Percentiles rank a stretch among this genome's conserved stretches.
These are phyloP conservation scores for Phytophthora hybrid DNA, from an alignment of 352 stramenopile genomes.

Conservation along the genomic window DNA sequence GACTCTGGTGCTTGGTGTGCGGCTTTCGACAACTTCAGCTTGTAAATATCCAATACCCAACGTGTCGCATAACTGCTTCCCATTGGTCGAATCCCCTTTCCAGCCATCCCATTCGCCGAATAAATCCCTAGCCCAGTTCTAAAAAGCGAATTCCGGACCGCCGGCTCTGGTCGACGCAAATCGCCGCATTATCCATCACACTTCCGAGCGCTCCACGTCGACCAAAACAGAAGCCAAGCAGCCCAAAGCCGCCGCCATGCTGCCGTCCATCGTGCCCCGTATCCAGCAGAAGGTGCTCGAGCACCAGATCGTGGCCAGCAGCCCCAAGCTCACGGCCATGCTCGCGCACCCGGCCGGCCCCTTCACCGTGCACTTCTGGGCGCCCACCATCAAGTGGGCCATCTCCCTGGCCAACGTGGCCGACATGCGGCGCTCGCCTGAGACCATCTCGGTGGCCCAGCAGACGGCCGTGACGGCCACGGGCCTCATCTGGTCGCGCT, in stretches of 20 bases:
- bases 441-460: conserved; percentile 82
- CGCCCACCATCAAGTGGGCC: conserved; percentile 88
- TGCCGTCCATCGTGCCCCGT: conserved; percentile 73
- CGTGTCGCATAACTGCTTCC: background rate
- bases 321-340: conserved; percentile 66
- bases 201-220: conserved; percentile 13
- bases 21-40: conserved; percentile 6
- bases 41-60: background rate
- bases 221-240: background rate
- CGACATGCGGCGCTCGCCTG: conserved; percentile 81
- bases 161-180: conserved; percentile 12
- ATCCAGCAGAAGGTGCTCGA: conserved; percentile 76
- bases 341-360: conserved; percentile 84
- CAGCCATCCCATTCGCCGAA: background rate
- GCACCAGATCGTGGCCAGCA: conserved; percentile 66
- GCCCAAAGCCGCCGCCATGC: conserved; percentile 38
- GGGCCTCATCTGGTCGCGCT: conserved; percentile 90
- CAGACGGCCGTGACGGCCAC: conserved; percentile 80
- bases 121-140: background rate
- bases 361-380: conserved; percentile 93
- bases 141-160: conserved; percentile 15
- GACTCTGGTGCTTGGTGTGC: conserved; percentile 20
- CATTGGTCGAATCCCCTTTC: conserved; percentile 6
- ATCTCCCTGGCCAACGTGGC: conserved; percentile 89
- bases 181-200: background rate